Conservation (phyloP, 148 eudicot species). For the Amaranthus hypochondriacus region DNA sequence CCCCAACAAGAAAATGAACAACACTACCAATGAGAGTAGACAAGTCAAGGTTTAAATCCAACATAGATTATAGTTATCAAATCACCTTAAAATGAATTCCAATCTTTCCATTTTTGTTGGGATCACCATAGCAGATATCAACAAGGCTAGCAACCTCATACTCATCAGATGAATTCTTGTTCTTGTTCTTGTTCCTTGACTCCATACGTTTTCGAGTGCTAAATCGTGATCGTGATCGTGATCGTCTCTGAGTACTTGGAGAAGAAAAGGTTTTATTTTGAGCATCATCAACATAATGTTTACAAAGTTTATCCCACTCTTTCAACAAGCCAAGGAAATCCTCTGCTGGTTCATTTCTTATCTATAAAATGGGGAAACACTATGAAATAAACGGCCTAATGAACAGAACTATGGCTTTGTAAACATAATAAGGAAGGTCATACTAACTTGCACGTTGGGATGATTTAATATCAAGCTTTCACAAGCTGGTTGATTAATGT, state of each 20-base stretch:
- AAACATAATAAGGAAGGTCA: slow-evolving; percentile 7
- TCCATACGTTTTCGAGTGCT: slow-evolving; percentile 16
- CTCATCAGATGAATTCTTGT: slow-evolving; percentile 40
- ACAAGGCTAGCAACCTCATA: slow-evolving; percentile 61
- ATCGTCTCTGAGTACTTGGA: slow-evolving; percentile 25
- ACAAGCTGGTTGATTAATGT: slow-evolving; percentile 60
- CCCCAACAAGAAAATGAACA: not conserved
- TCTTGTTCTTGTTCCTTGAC: slow-evolving; percentile 28
- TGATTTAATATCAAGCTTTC: slow-evolving; percentile 89
- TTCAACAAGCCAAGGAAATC: slow-evolving; percentile 76
- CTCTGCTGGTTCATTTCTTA: slow-evolving; percentile 75
- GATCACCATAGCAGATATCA: slow-evolving; percentile 83
- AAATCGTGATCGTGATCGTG: slow-evolving; percentile 5
- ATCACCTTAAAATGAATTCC: slow-evolving; percentile 72
- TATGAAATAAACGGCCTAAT: not conserved
- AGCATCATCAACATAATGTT: slow-evolving; percentile 36
- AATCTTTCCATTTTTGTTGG: slow-evolving; percentile 45
- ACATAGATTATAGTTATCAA: not conserved
- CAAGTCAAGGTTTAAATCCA: not conserved
- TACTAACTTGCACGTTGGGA: slow-evolving; percentile 73
- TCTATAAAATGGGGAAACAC: slow-evolving; percentile 33
- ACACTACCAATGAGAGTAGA: not conserved
- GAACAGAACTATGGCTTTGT: not conserved
- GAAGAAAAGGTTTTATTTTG: slow-evolving; percentile 31
- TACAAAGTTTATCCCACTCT: slow-evolving; percentile 85